phyloP scores from a whole-genome alignment of 108 stramenopile genomes.

The Pseudonitzschia delicatissima region DNA sequence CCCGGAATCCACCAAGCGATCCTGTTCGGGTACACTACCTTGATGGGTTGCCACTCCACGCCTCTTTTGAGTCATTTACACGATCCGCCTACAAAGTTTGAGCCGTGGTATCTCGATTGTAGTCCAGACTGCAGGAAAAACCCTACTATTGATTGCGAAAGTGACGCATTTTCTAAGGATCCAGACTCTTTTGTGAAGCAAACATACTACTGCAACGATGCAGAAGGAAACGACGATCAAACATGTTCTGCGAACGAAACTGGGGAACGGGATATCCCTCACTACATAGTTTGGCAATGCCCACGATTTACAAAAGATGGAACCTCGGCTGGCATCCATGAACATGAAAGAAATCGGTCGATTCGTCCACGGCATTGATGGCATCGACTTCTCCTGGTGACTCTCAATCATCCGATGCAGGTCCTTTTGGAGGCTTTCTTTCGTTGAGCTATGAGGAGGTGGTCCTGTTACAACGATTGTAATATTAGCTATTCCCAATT shows the following conservation, averaged over 20 bases:
- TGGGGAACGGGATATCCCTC: not conserved
- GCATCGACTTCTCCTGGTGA: too few relatives aligned
- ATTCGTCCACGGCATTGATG: slow-evolving; percentile 30
- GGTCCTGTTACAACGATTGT: slow-evolving; percentile 15
- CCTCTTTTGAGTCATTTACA: slow-evolving; percentile 83
- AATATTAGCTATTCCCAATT: too few relatives aligned
- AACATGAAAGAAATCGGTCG: slow-evolving; percentile 21
- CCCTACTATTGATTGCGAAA: slow-evolving; percentile 57
- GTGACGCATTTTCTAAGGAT: slow-evolving; percentile 62
- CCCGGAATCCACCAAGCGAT: slow-evolving; percentile 1
- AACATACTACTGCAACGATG: slow-evolving; percentile 20
- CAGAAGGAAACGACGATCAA: too few relatives aligned
- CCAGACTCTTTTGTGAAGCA: slow-evolving; percentile 54
- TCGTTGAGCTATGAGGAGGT: slow-evolving; percentile 31
- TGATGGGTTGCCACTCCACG: slow-evolving; percentile 84
- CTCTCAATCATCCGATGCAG: not conserved
- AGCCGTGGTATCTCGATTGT: slow-evolving; percentile 74
- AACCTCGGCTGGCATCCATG: slow-evolving; percentile 6
- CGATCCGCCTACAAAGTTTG: slow-evolving; percentile 31
- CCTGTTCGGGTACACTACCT: slow-evolving; percentile 55
- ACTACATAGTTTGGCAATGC: slow-evolving; percentile 26
- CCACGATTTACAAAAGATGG: slow-evolving; percentile 8
- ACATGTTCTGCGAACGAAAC: too few relatives aligned
- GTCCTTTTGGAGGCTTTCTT: slow-evolving; percentile 4
- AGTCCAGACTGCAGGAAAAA: slow-evolving; percentile 65